phyloP scores from a whole-genome alignment of 768 basidiomycete genomes.

The Terana coerulea region DNA sequence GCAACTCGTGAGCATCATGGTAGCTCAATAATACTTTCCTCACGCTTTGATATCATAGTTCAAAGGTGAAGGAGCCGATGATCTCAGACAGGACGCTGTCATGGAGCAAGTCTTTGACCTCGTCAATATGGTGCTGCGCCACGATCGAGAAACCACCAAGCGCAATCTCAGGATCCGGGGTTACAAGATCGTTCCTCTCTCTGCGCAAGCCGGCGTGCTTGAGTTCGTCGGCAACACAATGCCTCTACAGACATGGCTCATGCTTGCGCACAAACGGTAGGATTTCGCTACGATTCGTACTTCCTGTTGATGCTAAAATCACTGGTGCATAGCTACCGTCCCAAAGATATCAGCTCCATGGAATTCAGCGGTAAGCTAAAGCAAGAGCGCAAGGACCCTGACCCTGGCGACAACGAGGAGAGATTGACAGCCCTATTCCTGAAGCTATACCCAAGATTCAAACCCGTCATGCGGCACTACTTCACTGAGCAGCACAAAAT shows the following conservation, averaged over 20 bases:
- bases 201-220: conserved; percentile 74
- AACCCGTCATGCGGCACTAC: conserved; percentile 91
- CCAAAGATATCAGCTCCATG: conserved; percentile 41
- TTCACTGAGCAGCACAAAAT: conserved; percentile 88
- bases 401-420: neutral
- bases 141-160: conserved; percentile 71
- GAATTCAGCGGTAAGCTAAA: conserved; percentile 24
- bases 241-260: conserved; percentile 62
- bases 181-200: conserved; percentile 88
- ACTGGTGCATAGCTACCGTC: conserved; percentile 54
- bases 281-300: conserved; percentile 20
- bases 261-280: conserved; percentile 57
- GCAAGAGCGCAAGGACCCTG: neutral
- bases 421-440: conserved; percentile 20
- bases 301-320: neutral
- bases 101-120: conserved; percentile 98
- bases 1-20: conserved; percentile 62
- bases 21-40: neutral
- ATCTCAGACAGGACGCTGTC: conserved; percentile 94
- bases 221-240: conserved; percentile 86
- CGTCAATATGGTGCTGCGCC: conserved; percentile 71
- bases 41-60: too few species aligned
- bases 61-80: conserved; percentile 89
- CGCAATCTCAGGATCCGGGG: conserved; percentile 73
- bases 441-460: conserved; percentile 38